Percentiles rank a stretch among this genome's conserved stretches.
phyloP scores from a whole-genome alignment of 2,329 filamentous ascomycete genomes.

The Penicillium nordicum region DNA sequence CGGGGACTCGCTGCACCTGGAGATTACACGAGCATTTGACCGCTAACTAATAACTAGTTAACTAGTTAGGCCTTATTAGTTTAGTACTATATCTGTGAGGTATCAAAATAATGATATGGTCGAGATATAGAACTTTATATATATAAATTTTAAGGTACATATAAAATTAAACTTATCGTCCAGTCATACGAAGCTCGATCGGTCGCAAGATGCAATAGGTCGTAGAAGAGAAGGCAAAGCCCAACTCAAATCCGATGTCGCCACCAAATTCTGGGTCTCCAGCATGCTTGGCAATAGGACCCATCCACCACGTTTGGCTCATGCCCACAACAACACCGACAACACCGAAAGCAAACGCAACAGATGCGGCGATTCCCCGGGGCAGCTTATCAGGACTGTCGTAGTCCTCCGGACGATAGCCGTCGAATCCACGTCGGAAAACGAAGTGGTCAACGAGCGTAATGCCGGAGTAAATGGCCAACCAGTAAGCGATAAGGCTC shows the following conservation, averaged over 20 bases:
- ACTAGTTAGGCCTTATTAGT: too few relatives aligned
- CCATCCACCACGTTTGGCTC: conserved; percentile 66
- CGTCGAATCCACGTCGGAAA: conserved; percentile 60
- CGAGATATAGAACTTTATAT: too few relatives aligned
- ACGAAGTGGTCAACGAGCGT: conserved; percentile 64
- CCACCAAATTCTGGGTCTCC: conserved; percentile 48
- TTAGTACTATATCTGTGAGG: too few relatives aligned
- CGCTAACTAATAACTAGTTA: too few relatives aligned
- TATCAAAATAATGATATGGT: too few relatives aligned
- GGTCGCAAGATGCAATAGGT: conserved; percentile 53
- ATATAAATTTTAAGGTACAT: too few relatives aligned
- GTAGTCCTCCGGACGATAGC: conserved; percentile 60
- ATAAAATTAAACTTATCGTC: conserved; percentile 31
- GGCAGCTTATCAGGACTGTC: conserved; percentile 58
- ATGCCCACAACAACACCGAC: conserved; percentile 67
- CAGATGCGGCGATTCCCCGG: conserved; percentile 59
- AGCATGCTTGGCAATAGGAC: conserved; percentile 62
- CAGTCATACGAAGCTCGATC: conserved; percentile 47
- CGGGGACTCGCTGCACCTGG: too few relatives aligned
- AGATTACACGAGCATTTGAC: too few relatives aligned
- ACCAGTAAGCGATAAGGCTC: conserved; percentile 66
- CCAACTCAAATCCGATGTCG: conserved; percentile 64
- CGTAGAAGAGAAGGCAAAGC: conserved; percentile 57
- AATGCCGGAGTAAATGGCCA: conserved; percentile 69
- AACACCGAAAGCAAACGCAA: conserved; percentile 62